Percentiles rank a stretch among this genome's conserved stretches.
Conservation (phyloP, 805 yeast genomes). For the Zygosaccharomyces bailii region DNA sequence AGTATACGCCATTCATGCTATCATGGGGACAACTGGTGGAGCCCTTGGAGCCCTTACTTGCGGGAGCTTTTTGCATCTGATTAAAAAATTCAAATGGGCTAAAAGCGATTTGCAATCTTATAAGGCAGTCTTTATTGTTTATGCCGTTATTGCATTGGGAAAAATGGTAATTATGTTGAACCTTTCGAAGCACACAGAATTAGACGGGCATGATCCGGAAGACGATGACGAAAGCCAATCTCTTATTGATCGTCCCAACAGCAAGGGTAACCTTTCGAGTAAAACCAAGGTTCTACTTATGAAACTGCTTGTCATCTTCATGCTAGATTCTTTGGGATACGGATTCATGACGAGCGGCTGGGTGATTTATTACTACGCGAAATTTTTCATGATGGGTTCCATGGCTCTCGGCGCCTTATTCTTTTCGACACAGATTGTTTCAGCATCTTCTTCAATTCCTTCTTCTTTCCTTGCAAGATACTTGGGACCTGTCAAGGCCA, state of each 20-base stretch:
- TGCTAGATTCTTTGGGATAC: slow-evolving; percentile 81
- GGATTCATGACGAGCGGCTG: slow-evolving; percentile 89
- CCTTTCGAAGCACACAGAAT: slow-evolving; percentile 54
- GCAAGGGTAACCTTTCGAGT: slow-evolving; percentile 33
- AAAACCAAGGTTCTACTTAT: slow-evolving; percentile 44
- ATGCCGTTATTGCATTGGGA: slow-evolving; percentile 50
- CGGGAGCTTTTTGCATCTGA: slow-evolving; percentile 55
- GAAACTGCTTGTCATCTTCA: slow-evolving; percentile 57
- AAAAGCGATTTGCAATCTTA: slow-evolving; percentile 44
- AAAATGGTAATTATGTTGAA: slow-evolving; percentile 51
- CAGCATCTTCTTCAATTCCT: slow-evolving; percentile 69
- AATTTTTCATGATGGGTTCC: slow-evolving; percentile 51
- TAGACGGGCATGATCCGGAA: slow-evolving; percentile 29
- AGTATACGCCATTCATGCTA: slow-evolving; percentile 69
- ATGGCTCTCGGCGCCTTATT: slow-evolving; percentile 63
- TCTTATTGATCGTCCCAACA: slow-evolving; percentile 18
- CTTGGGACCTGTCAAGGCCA: slow-evolving; percentile 78
- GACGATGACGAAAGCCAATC: slow-evolving; percentile 30
- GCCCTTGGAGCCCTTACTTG: slow-evolving; percentile 67
- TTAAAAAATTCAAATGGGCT: slow-evolving; percentile 38
- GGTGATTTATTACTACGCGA: slow-evolving; percentile 77
- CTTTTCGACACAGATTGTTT: slow-evolving; percentile 57
- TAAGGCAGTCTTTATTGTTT: slow-evolving; percentile 52
- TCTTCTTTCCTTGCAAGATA: slow-evolving; percentile 65
- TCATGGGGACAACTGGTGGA: slow-evolving; percentile 65